A percentile compares a stretch with the other conserved stretches of the same genome.
Conservation (phyloP, 805 yeast genomes). For the Starmera quercuum region DNA sequence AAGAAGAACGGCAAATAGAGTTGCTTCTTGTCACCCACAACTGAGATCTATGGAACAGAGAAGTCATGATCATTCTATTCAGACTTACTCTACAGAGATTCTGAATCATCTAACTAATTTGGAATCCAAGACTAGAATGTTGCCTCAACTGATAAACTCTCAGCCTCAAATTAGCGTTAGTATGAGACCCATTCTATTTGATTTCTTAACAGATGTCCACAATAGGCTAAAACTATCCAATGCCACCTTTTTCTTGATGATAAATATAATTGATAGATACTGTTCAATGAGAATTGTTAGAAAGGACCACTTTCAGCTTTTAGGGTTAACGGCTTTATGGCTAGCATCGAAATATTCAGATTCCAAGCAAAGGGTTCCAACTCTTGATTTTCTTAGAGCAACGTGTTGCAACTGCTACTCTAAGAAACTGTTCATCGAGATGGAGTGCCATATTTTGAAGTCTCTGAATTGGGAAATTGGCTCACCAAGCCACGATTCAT, state of each 20-base stretch:
- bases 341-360: conserved; percentile 76
- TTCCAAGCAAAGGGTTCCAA: conserved; percentile 55
- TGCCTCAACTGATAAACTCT: conserved; percentile 22
- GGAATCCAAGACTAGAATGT: conserved; percentile 22
- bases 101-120: conserved; percentile 26
- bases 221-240: conserved; percentile 54
- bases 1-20: conserved; percentile 17
- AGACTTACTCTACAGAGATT: conserved; percentile 38
- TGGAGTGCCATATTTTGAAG: conserved; percentile 62
- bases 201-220: conserved; percentile 70
- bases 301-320: conserved; percentile 75
- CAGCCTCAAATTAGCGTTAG: conserved; percentile 34
- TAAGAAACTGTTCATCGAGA: conserved; percentile 48
- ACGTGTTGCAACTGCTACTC: conserved; percentile 54
- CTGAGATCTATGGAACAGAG: conserved; percentile 40
- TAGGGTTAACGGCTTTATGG: conserved; percentile 87
- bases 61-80: conserved; percentile 34
- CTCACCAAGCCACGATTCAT: conserved; percentile 55
- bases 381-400: conserved; percentile 41
- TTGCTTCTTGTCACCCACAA: conserved; percentile 28
- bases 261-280: conserved; percentile 77
- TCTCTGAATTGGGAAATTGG: conserved; percentile 59
- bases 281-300: conserved; percentile 74
- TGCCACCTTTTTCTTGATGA: conserved; percentile 59
- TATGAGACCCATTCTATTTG: conserved; percentile 75